Evolutionary conservation across 331 rosid genomes (phyloP), one percentile per base, ranked within the genome.

Genomic region (Arachis monticola): DNA sequence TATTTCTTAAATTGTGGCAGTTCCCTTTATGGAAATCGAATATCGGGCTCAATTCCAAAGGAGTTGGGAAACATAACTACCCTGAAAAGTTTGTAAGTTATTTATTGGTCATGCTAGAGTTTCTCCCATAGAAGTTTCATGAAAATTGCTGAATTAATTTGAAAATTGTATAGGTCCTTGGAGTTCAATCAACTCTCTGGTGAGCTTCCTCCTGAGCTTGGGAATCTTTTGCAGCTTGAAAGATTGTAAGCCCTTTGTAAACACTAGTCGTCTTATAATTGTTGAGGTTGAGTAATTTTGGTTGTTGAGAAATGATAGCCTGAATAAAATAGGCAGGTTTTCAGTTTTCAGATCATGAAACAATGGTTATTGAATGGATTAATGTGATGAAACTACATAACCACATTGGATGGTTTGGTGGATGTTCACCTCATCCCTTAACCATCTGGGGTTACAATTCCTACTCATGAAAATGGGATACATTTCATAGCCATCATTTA

Each of bases 101-200:
- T 3, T 17, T 32, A 0, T 50, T 4, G 7, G 41, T 22, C 60
- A 1, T n/a, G 0, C 4, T 64, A 50, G 3, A 65, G 35, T 8
- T 41, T 76, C 17, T 44, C 9, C 59, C 17, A 10, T 14, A 61
- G 12, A 12, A 13, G 52, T 65, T 75, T 63, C 75, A 11, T 35
- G 22, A 41, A 60, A 5, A 9, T 1, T 56, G 64, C 12, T 11
- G 2, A 53, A 10, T 5, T 2, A 64, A 77, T 52, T 31, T 69
- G 46, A 64, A 44, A 6, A 72, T 47, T 73, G 55, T 22, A 27
- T 38, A 91, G 98, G 84, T 80, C 32, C 17, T 17, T 93, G 35
- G 89, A 73, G 72, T 73, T 70, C 73, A 93, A 93, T 87, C 82
- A 68, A 10, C 60, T 93, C 1, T 93, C 97, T 57, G 97, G 88